These are phyloP conservation scores for Microdochium nivale DNA, from an alignment of 2,329 filamentous ascomycete species.

Conservation along the genomic window DNA sequence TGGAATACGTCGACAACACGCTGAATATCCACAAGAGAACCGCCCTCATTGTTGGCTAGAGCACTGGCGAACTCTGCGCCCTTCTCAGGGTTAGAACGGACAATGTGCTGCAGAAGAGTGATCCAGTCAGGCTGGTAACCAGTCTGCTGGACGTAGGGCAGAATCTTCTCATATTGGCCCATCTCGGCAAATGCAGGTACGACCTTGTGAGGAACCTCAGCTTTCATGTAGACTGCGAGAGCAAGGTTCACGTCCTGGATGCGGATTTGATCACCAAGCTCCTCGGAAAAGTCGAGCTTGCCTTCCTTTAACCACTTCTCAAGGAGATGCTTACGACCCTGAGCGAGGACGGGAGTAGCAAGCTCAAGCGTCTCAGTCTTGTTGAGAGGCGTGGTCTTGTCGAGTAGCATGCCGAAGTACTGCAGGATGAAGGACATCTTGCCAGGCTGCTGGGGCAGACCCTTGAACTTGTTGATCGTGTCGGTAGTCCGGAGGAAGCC, in stretches of 20 bases:
- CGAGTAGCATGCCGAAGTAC: conserved; percentile 94
- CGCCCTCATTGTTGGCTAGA: conserved; percentile 80
- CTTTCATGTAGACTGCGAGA: conserved; percentile 80
- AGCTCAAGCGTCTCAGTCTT: conserved; percentile 90
- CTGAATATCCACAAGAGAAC: conserved; percentile 83
- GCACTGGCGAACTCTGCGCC: conserved; percentile 90
- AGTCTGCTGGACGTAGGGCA: conserved; percentile 77
- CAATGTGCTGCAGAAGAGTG: conserved; percentile 82
- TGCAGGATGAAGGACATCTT: conserved; percentile 92
- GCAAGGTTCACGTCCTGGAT: conserved; percentile 84
- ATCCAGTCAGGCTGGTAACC: conserved; percentile 96
- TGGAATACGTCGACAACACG: conserved; percentile 97
- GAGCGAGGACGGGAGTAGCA: conserved; percentile 81
- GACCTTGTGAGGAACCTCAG: conserved; percentile 86
- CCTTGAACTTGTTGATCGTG: conserved; percentile 95
- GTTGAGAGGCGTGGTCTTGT: conserved; percentile 82
- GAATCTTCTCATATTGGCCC: conserved; percentile 92
- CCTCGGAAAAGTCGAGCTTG: conserved; percentile 93
- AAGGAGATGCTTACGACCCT: conserved; percentile 89
- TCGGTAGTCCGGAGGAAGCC: conserved; percentile 91
- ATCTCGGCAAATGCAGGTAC: conserved; percentile 92
- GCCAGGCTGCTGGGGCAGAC: conserved; percentile 67
- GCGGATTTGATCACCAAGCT: conserved; percentile 89
- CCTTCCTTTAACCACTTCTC: conserved; percentile 98
- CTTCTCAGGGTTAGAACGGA: conserved; percentile 86